Evolutionary conservation across 495 filamentous ascomycete genomes (phyloP), one percentile per base, ranked within the genome.

Genomic region (Thermochaetoides thermophila): DNA sequence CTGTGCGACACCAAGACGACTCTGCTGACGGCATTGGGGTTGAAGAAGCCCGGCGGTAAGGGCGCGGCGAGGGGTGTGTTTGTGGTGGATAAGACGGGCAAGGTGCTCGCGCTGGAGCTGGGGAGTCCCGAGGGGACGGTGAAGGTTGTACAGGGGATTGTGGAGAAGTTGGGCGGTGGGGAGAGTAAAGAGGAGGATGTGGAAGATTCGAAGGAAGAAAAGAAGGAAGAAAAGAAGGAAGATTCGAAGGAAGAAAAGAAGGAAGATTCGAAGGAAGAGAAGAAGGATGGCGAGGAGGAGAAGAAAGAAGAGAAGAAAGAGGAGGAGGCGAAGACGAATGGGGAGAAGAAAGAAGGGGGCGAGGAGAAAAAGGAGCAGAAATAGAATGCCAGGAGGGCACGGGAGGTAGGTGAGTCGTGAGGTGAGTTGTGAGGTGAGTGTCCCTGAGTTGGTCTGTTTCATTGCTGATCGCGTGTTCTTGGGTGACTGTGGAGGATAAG

Each of bases 1-100:
- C 73, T 97, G 30, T 96, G 86, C 60, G 84, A 97, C 52, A 66
- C 76, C 5, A 44, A 53, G 17, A 73, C 66, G 14, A 73, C 71
- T 7, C 69, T 97, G 27, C 84, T 89, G 43, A 60, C 40, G 16
- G 80, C 78, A 24, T 69, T 89, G 45, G 79, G 80, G 3, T 53
- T 89, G 40, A 82, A 81, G 53, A 92, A 87, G 58, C 73, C 76
- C 17, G 21, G 21, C 21, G 21, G 21, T 11, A 76, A 68, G 54
- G 78, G 82, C n/a, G 92, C 80, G 19, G 71, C 60, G 18, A 71
- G 89, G 39, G 87, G 86, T 35, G 81, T 95, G 16, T 85, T 94
- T 45, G 82, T 78, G 32, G 61, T 97, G 38, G 73, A 83, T 49
- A 96, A 94, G 56, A 46, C 43, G 10, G 76, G 74, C 35, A 76